phyloP scores from a whole-genome alignment of 495 filamentous ascomycete genomes.

The Lepidopterella palustris region DNA sequence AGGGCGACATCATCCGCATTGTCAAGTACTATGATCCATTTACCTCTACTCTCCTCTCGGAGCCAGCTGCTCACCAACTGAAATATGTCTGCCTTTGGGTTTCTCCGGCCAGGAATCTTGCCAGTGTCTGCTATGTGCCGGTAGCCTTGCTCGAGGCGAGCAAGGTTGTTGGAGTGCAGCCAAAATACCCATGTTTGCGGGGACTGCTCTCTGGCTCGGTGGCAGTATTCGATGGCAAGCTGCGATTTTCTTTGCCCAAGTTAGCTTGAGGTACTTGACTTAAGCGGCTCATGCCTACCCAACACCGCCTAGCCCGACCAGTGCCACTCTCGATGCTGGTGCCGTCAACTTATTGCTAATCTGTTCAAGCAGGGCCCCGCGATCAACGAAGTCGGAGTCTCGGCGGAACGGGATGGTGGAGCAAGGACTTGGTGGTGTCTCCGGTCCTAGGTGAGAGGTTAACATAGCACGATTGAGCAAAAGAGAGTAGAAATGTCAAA shows the following conservation, averaged over 20 bases:
- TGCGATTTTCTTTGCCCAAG: too few species aligned
- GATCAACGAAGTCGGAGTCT: too few species aligned
- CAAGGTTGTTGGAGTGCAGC: constrained; percentile 25
- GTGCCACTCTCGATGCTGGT: constrained; percentile 34
- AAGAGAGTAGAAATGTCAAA: too few species aligned
- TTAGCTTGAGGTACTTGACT: not conserved
- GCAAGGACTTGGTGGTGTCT: too few species aligned
- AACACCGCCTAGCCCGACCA: too few species aligned
- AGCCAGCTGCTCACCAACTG: not conserved
- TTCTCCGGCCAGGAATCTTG: not conserved
- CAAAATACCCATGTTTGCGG: constrained; percentile 24
- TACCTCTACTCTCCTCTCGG: not conserved
- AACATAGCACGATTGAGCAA: too few species aligned
- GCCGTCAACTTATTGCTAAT: too few species aligned
- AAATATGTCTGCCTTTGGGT: not conserved
- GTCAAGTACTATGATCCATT: not conserved
- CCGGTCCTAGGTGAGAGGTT: too few species aligned
- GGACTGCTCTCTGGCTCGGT: constrained; percentile 31
- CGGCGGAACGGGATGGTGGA: too few species aligned
- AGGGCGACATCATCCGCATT: not conserved
- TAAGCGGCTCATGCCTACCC: constrained; percentile 34
- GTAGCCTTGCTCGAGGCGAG: constrained; percentile 25
- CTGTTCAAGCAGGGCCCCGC: too few species aligned
- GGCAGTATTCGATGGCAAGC: constrained; percentile 46
- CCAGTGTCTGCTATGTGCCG: constrained; percentile 19